Percentiles rank a stretch among this genome's conserved stretches.
These are phyloP conservation scores for Starmerella potacharoeniae DNA, from an alignment of 805 yeast genomes.

Conservation along the genomic window DNA sequence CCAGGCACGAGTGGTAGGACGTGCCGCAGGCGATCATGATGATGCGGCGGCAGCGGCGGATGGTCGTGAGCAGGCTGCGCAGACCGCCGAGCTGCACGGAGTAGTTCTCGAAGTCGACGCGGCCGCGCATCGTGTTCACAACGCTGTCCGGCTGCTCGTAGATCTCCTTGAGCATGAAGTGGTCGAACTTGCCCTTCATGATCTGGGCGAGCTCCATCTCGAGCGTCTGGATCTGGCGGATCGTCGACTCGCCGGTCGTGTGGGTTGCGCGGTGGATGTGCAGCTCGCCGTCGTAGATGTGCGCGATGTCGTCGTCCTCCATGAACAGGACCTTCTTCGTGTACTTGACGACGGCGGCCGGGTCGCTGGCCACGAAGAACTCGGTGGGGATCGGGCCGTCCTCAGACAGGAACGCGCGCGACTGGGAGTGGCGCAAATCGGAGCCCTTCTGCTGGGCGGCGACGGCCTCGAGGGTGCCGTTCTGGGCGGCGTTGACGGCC, in stretches of 20 bases:
- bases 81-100: slow-evolving; percentile 82
- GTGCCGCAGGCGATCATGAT: slow-evolving; percentile 99
- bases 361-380: slow-evolving; percentile 92
- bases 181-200: slow-evolving; percentile 93
- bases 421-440: slow-evolving; percentile 72
- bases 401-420: slow-evolving; percentile 92
- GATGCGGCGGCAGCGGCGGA: slow-evolving; percentile 87
- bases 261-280: slow-evolving; percentile 94
- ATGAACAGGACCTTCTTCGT: slow-evolving; percentile 92
- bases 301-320: slow-evolving; percentile 98
- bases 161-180: slow-evolving; percentile 98
- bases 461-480: slow-evolving; percentile 31
- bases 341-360: slow-evolving; percentile 91
- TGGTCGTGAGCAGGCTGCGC: slow-evolving; percentile 68
- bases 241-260: slow-evolving; percentile 72
- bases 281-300: slow-evolving; percentile 92
- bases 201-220: slow-evolving; percentile 96
- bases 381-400: slow-evolving; percentile 94
- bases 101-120: slow-evolving; percentile 79
- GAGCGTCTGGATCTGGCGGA: slow-evolving; percentile 89
- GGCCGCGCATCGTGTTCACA: slow-evolving; percentile 98
- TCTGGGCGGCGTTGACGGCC: slow-evolving; percentile 19
- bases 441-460: slow-evolving; percentile 42
- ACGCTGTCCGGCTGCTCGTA: slow-evolving; percentile 98
- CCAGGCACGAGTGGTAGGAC: slow-evolving; percentile 95